phyloP scores from a whole-genome alignment of 192 early-diverging fungal species.

The Coemansia sp. region DNA sequence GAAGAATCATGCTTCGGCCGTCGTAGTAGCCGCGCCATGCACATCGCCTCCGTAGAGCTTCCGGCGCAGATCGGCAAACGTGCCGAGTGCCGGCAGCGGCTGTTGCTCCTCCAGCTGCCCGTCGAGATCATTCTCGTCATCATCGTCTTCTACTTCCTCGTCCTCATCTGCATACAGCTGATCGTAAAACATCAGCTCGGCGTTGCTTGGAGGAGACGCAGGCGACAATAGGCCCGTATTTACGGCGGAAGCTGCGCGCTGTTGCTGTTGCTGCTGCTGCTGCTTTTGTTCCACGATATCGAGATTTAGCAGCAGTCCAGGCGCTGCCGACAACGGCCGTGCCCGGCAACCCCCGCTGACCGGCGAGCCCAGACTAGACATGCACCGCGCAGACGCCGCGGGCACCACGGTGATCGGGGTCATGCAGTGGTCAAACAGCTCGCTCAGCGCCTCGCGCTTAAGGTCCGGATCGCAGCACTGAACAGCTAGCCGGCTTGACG shows the following conservation, averaged over 20 bases:
- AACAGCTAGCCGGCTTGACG: constrained; percentile 21
- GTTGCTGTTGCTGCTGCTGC: too few relatives aligned
- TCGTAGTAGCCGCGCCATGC: constrained; percentile 13
- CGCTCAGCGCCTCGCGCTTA: constrained; percentile 48
- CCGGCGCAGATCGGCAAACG: constrained; percentile 46
- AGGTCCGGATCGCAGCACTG: constrained; percentile 44
- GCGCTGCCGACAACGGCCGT: constrained; percentile 42
- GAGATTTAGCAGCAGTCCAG: constrained; percentile 18
- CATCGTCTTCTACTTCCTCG: constrained; percentile 4
- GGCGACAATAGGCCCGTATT: constrained; percentile 22
- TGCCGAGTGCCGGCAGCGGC: constrained; percentile 15
- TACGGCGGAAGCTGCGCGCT: neutral
- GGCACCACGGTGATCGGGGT: constrained; percentile 21
- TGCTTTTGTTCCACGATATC: neutral
- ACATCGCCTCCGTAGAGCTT: constrained; percentile 40
- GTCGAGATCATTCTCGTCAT: neutral
- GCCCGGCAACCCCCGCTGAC: constrained; percentile 10
- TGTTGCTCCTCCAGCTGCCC: neutral
- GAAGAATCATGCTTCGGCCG: neutral
- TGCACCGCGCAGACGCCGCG: neutral
- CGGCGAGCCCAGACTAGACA: neutral
- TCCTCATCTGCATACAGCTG: neutral
- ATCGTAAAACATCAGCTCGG: constrained; percentile 1
- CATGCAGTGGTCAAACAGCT: constrained; percentile 54
- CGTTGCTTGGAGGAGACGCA: constrained; percentile 4